Conservation (phyloP, 2,329 filamentous ascomycete genomes). For the Trichoderma polysporum region DNA sequence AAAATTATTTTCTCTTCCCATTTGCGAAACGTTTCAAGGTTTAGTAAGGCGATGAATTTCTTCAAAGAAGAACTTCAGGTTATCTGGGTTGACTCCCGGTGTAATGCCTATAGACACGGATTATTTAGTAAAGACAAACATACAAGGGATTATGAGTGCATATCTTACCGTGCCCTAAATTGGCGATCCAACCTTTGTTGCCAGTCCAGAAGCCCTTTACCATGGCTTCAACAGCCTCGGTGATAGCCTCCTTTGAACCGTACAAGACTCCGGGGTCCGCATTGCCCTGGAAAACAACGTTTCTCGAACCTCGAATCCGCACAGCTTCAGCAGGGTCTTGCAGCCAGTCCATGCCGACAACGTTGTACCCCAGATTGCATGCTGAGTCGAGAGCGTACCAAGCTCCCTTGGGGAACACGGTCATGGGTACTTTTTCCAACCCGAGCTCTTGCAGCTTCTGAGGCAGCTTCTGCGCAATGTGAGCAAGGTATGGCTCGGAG, state of each 20-base stretch:
- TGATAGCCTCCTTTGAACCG: conserved; percentile 78
- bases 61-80: conserved; percentile 89
- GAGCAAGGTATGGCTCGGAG: conserved; percentile 78
- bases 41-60: conserved; percentile 77
- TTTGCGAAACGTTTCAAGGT: conserved; percentile 22
- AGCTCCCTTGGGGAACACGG: conserved; percentile 95
- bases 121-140: conserved; percentile 20
- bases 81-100: conserved; percentile 88
- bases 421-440: conserved; percentile 86
- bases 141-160: background rate
- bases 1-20: background rate
- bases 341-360: conserved; percentile 93
- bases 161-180: conserved; percentile 83
- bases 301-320: conserved; percentile 71
- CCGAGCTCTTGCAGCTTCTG: conserved; percentile 70
- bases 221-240: conserved; percentile 79
- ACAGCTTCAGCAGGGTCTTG: conserved; percentile 85
- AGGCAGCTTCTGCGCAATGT: conserved; percentile 81
- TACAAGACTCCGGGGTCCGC: conserved; percentile 93
- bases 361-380: conserved; percentile 86
- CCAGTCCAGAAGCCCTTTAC: conserved; percentile 76
- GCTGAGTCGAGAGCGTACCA: conserved; percentile 91
- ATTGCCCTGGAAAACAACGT: conserved; percentile 85
- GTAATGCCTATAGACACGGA: conserved; percentile 67
- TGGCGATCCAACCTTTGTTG: conserved; percentile 94